A percentile compares a stretch with the other conserved stretches of the same genome.
Evolutionary conservation across 2,329 filamentous ascomycete genomes (phyloP).

Genomic region (Fusarium sp.): DNA sequence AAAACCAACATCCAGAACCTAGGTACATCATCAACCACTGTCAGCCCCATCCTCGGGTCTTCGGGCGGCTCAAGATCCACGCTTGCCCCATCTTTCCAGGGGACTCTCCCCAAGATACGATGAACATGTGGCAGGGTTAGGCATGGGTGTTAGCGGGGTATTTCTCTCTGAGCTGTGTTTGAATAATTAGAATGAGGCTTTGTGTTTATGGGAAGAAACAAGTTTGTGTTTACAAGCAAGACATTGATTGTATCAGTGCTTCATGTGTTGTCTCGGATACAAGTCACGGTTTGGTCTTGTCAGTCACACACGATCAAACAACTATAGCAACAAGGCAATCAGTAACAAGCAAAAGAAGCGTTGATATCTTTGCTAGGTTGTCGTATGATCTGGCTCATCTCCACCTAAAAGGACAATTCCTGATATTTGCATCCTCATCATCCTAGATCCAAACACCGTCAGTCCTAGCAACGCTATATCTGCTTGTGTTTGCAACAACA

Average conservation of each 20-base stretch:
- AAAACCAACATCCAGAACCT: neutral
- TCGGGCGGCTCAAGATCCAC: slow-evolving; percentile 18
- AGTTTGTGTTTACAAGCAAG: neutral
- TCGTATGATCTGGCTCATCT: slow-evolving; percentile 4
- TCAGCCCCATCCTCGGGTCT: slow-evolving; percentile 12
- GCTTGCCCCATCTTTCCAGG: slow-evolving; percentile 33
- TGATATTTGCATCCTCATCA: neutral
- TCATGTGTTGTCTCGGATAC: neutral
- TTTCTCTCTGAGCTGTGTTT: neutral
- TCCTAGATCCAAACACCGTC: neutral
- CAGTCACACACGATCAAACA: neutral
- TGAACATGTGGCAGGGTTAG: slow-evolving; percentile 20
- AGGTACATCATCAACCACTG: slow-evolving; percentile 7
- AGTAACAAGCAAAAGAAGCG: neutral
- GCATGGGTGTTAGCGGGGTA: slow-evolving; percentile 14
- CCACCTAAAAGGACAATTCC: neutral
- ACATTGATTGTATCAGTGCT: neutral
- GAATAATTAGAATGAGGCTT: neutral
- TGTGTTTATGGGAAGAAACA: neutral
- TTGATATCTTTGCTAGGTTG: neutral
- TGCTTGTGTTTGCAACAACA: neutral
- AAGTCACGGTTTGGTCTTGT: neutral
- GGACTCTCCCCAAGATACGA: slow-evolving; percentile 17
- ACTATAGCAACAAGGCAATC: neutral
- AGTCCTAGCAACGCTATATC: neutral